These are phyloP conservation scores for Lupinus albus DNA, from an alignment of 306 rosid species.

Conservation along the genomic window DNA sequence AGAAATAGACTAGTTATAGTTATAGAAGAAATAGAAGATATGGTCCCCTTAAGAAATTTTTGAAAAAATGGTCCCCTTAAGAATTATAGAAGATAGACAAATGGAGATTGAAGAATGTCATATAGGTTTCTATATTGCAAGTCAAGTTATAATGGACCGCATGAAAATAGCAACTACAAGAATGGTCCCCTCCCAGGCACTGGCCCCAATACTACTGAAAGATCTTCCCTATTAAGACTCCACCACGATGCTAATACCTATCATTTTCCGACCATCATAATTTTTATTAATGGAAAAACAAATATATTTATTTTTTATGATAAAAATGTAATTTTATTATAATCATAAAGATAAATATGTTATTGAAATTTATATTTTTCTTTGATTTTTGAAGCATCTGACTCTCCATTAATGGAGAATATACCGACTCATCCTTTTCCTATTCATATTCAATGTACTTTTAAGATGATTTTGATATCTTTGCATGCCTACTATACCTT, in stretches of 20 bases:
- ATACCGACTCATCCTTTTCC: no score
- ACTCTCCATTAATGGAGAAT: no score
- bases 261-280: no score
- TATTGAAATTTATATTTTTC: no score
- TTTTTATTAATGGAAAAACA: no score
- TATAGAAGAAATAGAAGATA: background rate
- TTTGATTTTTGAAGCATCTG: no score
- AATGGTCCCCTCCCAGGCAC: background rate
- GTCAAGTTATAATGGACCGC: background rate
- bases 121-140: background rate
- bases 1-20: no score
- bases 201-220: no score
- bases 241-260: background rate
- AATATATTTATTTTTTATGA: no score
- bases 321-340: no score
- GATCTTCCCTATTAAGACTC: conserved; percentile 2
- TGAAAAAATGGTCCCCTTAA: background rate
- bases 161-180: background rate
- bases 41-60: no score
- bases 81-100: background rate
- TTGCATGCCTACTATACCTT: background rate
- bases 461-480: background rate
- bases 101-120: conserved; percentile 6
- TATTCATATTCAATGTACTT: background rate
- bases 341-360: no score